A percentile compares a stretch with the other conserved stretches of the same genome.
phyloP scores from a whole-genome alignment of 257 asterid genomes.

The Gentiana macrophylla region DNA sequence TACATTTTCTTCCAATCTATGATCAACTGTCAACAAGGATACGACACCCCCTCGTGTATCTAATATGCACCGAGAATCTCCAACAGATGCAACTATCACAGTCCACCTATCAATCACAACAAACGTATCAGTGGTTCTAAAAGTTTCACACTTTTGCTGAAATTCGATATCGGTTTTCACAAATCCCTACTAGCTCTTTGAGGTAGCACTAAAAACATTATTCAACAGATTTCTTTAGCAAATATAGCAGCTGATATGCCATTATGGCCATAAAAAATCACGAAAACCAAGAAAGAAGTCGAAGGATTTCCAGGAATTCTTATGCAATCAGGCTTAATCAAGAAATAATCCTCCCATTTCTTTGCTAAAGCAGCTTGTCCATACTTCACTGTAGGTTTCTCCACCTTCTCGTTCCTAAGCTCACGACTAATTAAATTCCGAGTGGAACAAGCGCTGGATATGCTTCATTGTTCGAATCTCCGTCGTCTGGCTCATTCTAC shows the following conservation, averaged over 20 bases:
- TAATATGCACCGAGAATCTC: conserved; percentile 87
- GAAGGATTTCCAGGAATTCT: conserved; percentile 49
- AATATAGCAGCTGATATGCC: conserved; percentile 98
- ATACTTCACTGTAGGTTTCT: conserved; percentile 45
- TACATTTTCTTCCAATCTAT: no score
- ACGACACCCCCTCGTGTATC: conserved; percentile 81
- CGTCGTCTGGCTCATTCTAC: conserved; percentile 34
- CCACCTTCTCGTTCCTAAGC: conserved; percentile 50
- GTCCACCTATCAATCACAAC: no score
- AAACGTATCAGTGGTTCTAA: no score
- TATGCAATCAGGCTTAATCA: conserved; percentile 36
- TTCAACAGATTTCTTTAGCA: conserved; percentile 72
- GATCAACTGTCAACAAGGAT: conserved; percentile 50
- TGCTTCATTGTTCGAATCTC: conserved; percentile 63
- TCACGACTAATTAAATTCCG: conserved; percentile 65
- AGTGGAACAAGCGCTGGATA: conserved; percentile 47
- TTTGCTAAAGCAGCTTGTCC: conserved; percentile 68
- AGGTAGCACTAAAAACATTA: conserved; percentile 90
- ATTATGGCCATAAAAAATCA: conserved; percentile 96
- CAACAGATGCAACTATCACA: conserved; percentile 29
- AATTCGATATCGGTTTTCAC: conserved; percentile 96
- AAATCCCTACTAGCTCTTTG: conserved; percentile 64
- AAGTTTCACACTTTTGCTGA: conserved; percentile 30
- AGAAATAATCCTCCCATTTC: conserved; percentile 30
- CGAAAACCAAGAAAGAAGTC: conserved; percentile 58